These are phyloP conservation scores for Rubroshorea leprosula DNA, from an alignment of 345 rosid species.

Conservation along the genomic window DNA sequence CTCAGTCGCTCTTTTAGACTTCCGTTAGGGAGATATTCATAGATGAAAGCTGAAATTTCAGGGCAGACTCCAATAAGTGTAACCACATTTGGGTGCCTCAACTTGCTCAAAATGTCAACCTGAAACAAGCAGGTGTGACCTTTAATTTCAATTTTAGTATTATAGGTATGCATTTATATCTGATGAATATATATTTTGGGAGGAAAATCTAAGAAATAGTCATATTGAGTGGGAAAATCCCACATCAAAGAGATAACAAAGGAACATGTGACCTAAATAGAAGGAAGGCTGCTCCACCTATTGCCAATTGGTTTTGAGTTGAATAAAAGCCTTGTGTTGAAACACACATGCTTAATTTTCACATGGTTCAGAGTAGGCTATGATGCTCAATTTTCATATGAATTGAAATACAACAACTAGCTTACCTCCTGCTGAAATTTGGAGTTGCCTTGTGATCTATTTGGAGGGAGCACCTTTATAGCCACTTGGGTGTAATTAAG, in stretches of 20 bases:
- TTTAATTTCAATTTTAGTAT: no score
- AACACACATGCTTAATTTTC: not conserved
- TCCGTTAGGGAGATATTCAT: conserved; percentile 32
- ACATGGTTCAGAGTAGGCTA: not conserved
- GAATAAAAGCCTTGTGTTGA: no score
- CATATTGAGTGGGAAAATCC: not conserved
- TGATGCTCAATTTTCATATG: not conserved
- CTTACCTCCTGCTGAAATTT: conserved; percentile 33
- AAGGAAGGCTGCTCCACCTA: no score
- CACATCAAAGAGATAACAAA: no score
- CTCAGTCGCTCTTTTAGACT: conserved; percentile 29
- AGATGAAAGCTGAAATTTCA: conserved; percentile 21
- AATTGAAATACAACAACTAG: not conserved
- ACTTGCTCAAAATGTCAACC: conserved; percentile 27
- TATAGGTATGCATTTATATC: not conserved
- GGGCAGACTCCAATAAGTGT: conserved; percentile 30
- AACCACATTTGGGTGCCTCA: conserved; percentile 33
- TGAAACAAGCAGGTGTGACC: conserved; percentile 14
- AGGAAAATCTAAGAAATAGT: not conserved
- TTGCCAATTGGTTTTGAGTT: no score
- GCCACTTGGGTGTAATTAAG: conserved; percentile 35
- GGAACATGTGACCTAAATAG: no score
- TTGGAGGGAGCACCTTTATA: conserved; percentile 29
- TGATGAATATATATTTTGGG: not conserved
- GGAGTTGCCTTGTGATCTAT: conserved; percentile 15